phyloP scores from a whole-genome alignment of 805 yeast species.

The Torulaspora indica region DNA sequence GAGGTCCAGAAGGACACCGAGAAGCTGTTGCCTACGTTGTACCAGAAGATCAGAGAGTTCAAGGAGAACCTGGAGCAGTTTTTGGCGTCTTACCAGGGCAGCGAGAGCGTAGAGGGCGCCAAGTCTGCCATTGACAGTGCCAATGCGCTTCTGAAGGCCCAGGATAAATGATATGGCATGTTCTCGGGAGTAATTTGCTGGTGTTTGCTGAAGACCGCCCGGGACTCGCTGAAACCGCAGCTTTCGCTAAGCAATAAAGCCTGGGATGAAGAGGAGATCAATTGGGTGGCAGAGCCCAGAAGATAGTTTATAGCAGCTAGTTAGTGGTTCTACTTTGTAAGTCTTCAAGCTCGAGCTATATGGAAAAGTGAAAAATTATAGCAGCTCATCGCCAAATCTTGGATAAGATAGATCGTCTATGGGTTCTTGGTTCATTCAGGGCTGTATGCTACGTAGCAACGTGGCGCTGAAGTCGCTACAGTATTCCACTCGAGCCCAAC shows the following conservation, averaged over 20 bases:
- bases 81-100: slow-evolving; percentile 37
- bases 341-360: neutral
- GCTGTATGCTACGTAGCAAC: slow-evolving; percentile 1
- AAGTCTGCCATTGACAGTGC: slow-evolving; percentile 28
- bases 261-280: neutral
- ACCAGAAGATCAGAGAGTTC: slow-evolving; percentile 41
- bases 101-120: slow-evolving; percentile 33
- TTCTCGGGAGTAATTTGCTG: neutral
- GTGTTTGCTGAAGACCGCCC: neutral
- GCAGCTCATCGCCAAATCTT: neutral
- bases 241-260: neutral
- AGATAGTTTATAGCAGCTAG: neutral
- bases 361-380: neutral
- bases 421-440: neutral
- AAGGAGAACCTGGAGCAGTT: slow-evolving; percentile 39
- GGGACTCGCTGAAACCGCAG: neutral
- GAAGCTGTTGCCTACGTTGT: slow-evolving; percentile 47
- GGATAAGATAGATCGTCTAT: neutral
- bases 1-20: slow-evolving; percentile 53
- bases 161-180: neutral
- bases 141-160: slow-evolving; percentile 18
- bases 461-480: neutral
- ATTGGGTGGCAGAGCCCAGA: neutral
- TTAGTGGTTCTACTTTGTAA: neutral
- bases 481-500: slow-evolving; percentile 1